A percentile compares a stretch with the other conserved stretches of the same genome.
These are phyloP conservation scores for Aspergillus ochraceus DNA, from an alignment of 2,329 filamentous ascomycete species.

Conservation along the genomic window DNA sequence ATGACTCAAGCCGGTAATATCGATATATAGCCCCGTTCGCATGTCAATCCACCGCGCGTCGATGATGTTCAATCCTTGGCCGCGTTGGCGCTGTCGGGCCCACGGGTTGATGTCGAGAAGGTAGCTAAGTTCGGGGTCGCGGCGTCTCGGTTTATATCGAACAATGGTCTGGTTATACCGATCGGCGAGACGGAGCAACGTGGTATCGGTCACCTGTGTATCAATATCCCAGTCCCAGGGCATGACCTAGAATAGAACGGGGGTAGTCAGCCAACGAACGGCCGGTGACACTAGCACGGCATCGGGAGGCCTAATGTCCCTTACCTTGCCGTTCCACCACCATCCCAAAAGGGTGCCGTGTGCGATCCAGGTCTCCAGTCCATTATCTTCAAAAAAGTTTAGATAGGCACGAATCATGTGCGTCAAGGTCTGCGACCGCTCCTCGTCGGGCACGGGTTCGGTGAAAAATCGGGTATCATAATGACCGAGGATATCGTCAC, in stretches of 20 bases:
- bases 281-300: not conserved
- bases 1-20: slow-evolving; percentile 76
- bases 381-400: slow-evolving; percentile 61
- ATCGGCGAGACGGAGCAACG: slow-evolving; percentile 64
- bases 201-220: slow-evolving; percentile 70
- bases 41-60: slow-evolving; percentile 82
- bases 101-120: slow-evolving; percentile 77
- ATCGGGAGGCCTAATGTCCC: not conserved
- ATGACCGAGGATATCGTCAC: slow-evolving; percentile 62
- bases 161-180: slow-evolving; percentile 68
- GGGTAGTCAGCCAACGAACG: not conserved
- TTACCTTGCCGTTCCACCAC: slow-evolving; percentile 78
- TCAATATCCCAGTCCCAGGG: slow-evolving; percentile 86
- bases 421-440: slow-evolving; percentile 64
- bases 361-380: slow-evolving; percentile 80
- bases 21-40: slow-evolving; percentile 74
- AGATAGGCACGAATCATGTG: slow-evolving; percentile 76
- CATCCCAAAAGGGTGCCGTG: slow-evolving; percentile 82
- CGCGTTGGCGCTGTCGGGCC: slow-evolving; percentile 60
- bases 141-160: slow-evolving; percentile 41
- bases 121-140: slow-evolving; percentile 55
- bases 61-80: slow-evolving; percentile 74
- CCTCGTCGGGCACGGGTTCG: slow-evolving; percentile 62
- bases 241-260: slow-evolving; percentile 55
- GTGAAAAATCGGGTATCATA: slow-evolving; percentile 74